A percentile compares a stretch with the other conserved stretches of the same genome.
These are phyloP conservation scores for Mycena galericulata DNA, from an alignment of 768 basidiomycete genomes.

Conservation along the genomic window DNA sequence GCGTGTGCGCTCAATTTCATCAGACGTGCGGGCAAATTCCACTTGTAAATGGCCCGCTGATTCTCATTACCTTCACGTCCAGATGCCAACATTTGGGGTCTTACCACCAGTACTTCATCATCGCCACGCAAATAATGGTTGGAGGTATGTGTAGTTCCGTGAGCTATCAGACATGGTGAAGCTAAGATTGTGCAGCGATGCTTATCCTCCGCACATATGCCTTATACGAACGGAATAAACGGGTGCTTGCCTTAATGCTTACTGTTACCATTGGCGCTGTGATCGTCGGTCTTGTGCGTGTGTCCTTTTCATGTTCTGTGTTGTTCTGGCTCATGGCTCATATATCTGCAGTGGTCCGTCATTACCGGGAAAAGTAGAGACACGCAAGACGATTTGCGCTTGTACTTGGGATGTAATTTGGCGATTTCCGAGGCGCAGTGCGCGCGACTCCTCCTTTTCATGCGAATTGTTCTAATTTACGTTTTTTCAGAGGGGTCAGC, in stretches of 20 bases:
- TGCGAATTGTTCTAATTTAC: not conserved
- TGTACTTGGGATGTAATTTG: conserved; percentile 27
- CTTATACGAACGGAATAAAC: conserved; percentile 30
- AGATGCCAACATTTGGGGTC: conserved; percentile 16
- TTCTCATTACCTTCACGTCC: no score
- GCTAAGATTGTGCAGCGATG: conserved; percentile 14
- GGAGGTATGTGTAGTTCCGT: not conserved
- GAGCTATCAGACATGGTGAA: not conserved
- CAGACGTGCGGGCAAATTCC: not conserved
- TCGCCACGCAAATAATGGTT: conserved; percentile 20
- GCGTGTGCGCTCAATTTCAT: not conserved
- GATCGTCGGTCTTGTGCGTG: conserved; percentile 16
- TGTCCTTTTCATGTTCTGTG: no score
- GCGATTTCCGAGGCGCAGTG: conserved; percentile 16
- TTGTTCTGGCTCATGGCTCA: not conserved
- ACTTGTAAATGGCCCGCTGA: not conserved
- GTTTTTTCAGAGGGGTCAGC: not conserved
- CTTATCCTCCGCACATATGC: conserved; percentile 34
- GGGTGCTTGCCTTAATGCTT: conserved; percentile 18
- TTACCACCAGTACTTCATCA: conserved; percentile 30
- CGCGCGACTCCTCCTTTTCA: not conserved
- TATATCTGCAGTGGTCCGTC: conserved; percentile 22
- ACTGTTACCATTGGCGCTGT: not conserved
- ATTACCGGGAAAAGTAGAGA: not conserved
- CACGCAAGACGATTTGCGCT: not conserved